phyloP scores from a whole-genome alignment of 495 filamentous ascomycete genomes.

The Penicillium malachiteum region DNA sequence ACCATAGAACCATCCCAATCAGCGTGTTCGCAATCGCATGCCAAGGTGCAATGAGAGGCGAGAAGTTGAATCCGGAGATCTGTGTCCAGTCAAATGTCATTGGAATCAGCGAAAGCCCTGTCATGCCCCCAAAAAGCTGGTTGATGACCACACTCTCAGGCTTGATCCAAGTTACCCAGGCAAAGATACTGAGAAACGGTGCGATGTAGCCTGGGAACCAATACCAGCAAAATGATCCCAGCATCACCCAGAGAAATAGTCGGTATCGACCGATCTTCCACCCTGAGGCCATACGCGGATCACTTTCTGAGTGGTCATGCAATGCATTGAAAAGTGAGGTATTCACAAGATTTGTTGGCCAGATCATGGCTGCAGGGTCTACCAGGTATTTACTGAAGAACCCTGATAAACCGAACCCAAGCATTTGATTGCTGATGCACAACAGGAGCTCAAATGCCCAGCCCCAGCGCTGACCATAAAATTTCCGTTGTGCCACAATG shows the following conservation, averaged over 20 bases:
- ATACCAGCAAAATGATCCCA: constrained; percentile 60
- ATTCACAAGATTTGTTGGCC: constrained; percentile 65
- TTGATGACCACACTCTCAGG: constrained; percentile 51
- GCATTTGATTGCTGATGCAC: constrained; percentile 66
- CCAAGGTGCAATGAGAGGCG: constrained; percentile 68
- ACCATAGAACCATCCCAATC: constrained; percentile 54
- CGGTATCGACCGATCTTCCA: constrained; percentile 66
- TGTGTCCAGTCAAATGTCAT: constrained; percentile 72
- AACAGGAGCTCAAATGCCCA: constrained; percentile 67
- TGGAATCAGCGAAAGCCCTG: constrained; percentile 59
- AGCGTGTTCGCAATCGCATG: constrained; percentile 61
- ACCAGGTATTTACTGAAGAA: constrained; percentile 66
- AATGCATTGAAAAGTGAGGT: constrained; percentile 68
- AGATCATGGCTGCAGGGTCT: constrained; percentile 65
- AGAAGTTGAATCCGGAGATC: constrained; percentile 62
- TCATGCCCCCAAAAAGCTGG: constrained; percentile 60
- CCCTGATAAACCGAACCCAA: constrained; percentile 72
- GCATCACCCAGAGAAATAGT: constrained; percentile 61
- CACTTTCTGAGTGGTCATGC: constrained; percentile 61
- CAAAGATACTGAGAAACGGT: constrained; percentile 47
- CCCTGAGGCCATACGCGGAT: constrained; percentile 57
- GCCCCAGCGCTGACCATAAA: constrained; percentile 67
- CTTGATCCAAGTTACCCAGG: constrained; percentile 51
- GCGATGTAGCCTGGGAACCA: constrained; percentile 56
- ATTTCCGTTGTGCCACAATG: constrained; percentile 62